Evolutionary conservation across 1,139 yeast species (phyloP).

Genomic region (Taiozyma onychis): DNA sequence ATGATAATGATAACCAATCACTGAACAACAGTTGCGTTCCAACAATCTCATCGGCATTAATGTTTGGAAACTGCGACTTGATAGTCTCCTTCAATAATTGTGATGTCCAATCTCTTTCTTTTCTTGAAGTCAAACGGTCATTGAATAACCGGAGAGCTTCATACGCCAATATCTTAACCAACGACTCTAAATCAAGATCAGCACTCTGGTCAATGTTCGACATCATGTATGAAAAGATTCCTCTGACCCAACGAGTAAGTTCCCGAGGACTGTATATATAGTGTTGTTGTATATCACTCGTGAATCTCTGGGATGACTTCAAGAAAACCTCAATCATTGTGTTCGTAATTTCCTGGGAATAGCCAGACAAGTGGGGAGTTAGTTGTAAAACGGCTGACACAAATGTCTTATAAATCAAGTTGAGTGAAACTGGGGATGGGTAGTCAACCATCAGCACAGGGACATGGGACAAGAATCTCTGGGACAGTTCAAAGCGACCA

Average conservation of each 20-base stretch:
- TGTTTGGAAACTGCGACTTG: constrained; percentile 40
- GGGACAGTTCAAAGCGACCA: constrained; percentile 58
- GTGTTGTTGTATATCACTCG: constrained; percentile 37
- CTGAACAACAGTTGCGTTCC: constrained; percentile 57
- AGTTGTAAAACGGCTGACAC: constrained; percentile 52
- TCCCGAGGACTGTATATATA: constrained; percentile 89
- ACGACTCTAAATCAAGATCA: constrained; percentile 32
- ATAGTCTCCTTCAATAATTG: constrained; percentile 38
- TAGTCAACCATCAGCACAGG: constrained; percentile 72
- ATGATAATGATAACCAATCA: constrained; percentile 66
- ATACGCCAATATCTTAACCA: constrained; percentile 72
- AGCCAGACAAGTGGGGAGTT: constrained; percentile 59
- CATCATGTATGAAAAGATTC: constrained; percentile 50
- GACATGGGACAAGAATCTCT: constrained; percentile 67
- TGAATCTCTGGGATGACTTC: constrained; percentile 37
- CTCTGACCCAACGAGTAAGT: constrained; percentile 81
- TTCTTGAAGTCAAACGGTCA: constrained; percentile 53
- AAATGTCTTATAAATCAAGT: constrained; percentile 62
- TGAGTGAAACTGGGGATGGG: constrained; percentile 62
- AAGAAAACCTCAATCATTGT: constrained; percentile 67
- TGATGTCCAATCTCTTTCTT: constrained; percentile 51
- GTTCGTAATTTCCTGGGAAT: constrained; percentile 42
- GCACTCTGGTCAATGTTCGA: constrained; percentile 33
- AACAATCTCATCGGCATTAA: constrained; percentile 33
- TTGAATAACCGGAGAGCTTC: constrained; percentile 75